Conservation (phyloP, 352 stramenopile species). For the Hyaloperonospora arabidopsidis region DNA sequence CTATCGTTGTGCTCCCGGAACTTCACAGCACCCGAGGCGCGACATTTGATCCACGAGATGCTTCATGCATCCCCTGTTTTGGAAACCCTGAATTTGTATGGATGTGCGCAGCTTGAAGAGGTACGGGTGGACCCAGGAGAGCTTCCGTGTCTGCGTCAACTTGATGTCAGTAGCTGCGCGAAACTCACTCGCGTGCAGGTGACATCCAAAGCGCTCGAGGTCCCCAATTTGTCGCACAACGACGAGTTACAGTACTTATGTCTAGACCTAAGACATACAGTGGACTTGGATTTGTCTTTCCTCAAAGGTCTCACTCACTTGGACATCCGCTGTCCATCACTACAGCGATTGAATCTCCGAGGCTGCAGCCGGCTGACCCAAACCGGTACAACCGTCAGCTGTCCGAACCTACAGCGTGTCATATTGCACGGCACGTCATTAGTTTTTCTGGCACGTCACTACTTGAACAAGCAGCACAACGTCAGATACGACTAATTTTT, state of each 20-base stretch:
- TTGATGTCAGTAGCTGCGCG: constrained; percentile 40
- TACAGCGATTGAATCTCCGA: constrained; percentile 39
- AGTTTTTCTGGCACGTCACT: no score
- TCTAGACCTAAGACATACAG: constrained; percentile 32
- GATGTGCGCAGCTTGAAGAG: constrained; percentile 51
- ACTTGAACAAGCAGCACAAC: constrained; percentile 23
- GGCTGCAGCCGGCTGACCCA: constrained; percentile 35
- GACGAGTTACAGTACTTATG: constrained; percentile 38
- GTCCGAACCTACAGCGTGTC: constrained; percentile 30
- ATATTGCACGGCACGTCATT: constrained; percentile 45
- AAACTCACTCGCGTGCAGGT: constrained; percentile 54
- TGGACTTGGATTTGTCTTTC: constrained; percentile 51
- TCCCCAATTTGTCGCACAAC: constrained; percentile 37
- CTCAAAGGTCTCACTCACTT: constrained; percentile 50
- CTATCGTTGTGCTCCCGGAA: constrained; percentile 42
- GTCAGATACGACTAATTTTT: constrained; percentile 9
- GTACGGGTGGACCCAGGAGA: constrained; percentile 49
- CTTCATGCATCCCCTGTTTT: constrained; percentile 26
- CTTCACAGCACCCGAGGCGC: constrained; percentile 34
- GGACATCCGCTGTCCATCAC: constrained; percentile 36
- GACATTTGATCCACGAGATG: constrained; percentile 37
- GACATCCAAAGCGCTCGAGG: constrained; percentile 34
- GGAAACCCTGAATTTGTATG: constrained; percentile 28
- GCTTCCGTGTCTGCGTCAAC: constrained; percentile 33
- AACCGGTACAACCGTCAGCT: constrained; percentile 32